A percentile compares a stretch with the other conserved stretches of the same genome.
Evolutionary conservation across 1,139 yeast genomes (phyloP).

Genomic region (Groenewaldozyma sp.): DNA sequence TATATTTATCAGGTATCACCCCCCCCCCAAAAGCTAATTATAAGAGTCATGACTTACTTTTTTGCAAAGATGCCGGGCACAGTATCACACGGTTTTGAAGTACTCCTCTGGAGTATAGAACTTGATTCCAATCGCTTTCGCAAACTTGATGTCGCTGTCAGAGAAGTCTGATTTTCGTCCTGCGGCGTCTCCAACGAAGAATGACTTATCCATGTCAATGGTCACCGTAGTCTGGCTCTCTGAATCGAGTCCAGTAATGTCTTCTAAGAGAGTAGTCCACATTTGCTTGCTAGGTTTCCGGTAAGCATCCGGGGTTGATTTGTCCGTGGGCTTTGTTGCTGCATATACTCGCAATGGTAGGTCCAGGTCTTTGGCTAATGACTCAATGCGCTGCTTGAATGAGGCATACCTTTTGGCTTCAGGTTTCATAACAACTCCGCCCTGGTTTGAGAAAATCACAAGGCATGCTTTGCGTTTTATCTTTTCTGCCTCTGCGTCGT

Average conservation of each 20-base stretch:
- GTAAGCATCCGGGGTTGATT: constrained; percentile 26
- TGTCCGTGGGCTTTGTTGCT: constrained; percentile 24
- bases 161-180: constrained; percentile 71
- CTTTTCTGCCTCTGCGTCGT: too few relatives aligned
- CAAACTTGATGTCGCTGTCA: constrained; percentile 67
- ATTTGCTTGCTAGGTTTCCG: constrained; percentile 75
- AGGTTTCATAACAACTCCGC: constrained; percentile 41
- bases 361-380: constrained; percentile 27
- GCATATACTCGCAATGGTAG: constrained; percentile 51
- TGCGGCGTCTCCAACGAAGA: constrained; percentile 95
- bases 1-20: too few relatives aligned
- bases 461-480: too few relatives aligned
- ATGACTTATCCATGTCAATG: constrained; percentile 39
- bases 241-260: constrained; percentile 21
- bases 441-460: constrained; percentile 83
- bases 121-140: constrained; percentile 41
- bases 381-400: constrained; percentile 38
- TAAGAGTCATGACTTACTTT: too few relatives aligned
- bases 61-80: too few relatives aligned
- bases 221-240: constrained; percentile 3
- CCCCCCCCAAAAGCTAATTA: too few relatives aligned
- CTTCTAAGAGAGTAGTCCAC: constrained; percentile 45
- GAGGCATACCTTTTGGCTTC: constrained; percentile 45
- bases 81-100: too few relatives aligned
- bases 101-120: constrained; percentile 67